Evolutionary conservation across 192 early-diverging fungal species (phyloP).

Genomic region (Linnemannia schmuckeri): DNA sequence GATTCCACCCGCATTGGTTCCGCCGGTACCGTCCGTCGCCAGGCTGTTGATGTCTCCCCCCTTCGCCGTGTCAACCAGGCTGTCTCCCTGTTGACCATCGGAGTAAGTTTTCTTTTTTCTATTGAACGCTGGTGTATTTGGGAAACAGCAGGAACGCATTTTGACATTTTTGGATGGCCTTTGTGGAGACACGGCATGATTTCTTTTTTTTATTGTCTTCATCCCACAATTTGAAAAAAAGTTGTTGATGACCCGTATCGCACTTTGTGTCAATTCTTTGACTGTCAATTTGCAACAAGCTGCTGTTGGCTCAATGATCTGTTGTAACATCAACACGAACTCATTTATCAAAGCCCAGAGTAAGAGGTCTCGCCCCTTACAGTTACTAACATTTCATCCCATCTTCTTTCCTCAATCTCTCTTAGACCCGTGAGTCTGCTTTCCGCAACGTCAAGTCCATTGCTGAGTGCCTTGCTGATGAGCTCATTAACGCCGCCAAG

Average conservation of each 20-base stretch:
- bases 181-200: background rate
- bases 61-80: conserved; percentile 98
- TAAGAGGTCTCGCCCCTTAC: conserved; percentile 61
- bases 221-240: background rate
- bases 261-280: background rate
- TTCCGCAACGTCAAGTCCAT: conserved; percentile 99
- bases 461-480: conserved; percentile 99
- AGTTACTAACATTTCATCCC: conserved; percentile 38
- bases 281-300: background rate
- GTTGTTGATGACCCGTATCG: background rate
- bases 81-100: conserved; percentile 93
- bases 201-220: background rate
- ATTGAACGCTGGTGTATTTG: background rate
- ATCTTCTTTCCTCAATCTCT: background rate
- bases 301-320: background rate
- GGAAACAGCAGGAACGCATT: background rate
- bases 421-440: conserved; percentile 92
- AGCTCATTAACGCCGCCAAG: conserved; percentile 99
- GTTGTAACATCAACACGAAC: background rate
- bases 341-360: conserved; percentile 34
- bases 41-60: conserved; percentile 99
- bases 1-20: conserved; percentile 99
- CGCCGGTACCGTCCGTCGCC: conserved; percentile 97
- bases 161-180: background rate
- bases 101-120: conserved; percentile 67